phyloP scores from a whole-genome alignment of 768 basidiomycete species.

The Tephrocybe sp. region DNA sequence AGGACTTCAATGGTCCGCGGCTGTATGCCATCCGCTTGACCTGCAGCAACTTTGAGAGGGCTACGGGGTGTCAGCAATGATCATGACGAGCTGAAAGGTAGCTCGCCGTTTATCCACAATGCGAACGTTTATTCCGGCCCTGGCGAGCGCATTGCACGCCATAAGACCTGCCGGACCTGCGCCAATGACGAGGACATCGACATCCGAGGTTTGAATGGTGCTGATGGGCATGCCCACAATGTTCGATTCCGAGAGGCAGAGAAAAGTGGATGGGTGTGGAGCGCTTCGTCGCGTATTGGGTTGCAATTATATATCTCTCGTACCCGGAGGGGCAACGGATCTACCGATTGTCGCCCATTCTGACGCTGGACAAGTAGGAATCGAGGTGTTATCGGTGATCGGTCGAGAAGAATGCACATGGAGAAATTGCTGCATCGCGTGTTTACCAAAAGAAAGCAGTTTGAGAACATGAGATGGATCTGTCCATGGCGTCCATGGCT shows the following conservation, averaged over 20 bases:
- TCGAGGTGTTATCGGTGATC: neutral
- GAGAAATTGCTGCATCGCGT: neutral
- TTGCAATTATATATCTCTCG: neutral
- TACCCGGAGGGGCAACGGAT: neutral
- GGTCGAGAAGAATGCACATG: too few relatives aligned
- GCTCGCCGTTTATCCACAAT: slow-evolving; percentile 59
- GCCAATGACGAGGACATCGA: slow-evolving; percentile 62
- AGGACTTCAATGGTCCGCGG: slow-evolving; percentile 54
- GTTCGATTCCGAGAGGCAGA: neutral
- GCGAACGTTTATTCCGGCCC: slow-evolving; percentile 53
- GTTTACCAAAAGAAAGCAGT: slow-evolving; percentile 2
- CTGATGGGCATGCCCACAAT: slow-evolving; percentile 21
- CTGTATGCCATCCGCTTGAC: slow-evolving; percentile 61
- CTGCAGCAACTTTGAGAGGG: slow-evolving; percentile 45
- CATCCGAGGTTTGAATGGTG: slow-evolving; percentile 30
- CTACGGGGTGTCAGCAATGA: slow-evolving; percentile 22
- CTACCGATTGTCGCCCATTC: neutral
- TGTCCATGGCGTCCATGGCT: slow-evolving; percentile 2
- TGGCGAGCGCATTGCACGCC: slow-evolving; percentile 62
- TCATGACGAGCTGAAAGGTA: neutral
- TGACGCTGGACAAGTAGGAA: too few relatives aligned
- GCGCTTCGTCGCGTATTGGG: neutral
- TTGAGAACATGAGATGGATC: slow-evolving; percentile 3
- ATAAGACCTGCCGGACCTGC: slow-evolving; percentile 65
- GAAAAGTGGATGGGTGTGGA: neutral